Base-by-base conservation (phyloP, 208 protist species). In the Leishmania tarentolae region DNA sequence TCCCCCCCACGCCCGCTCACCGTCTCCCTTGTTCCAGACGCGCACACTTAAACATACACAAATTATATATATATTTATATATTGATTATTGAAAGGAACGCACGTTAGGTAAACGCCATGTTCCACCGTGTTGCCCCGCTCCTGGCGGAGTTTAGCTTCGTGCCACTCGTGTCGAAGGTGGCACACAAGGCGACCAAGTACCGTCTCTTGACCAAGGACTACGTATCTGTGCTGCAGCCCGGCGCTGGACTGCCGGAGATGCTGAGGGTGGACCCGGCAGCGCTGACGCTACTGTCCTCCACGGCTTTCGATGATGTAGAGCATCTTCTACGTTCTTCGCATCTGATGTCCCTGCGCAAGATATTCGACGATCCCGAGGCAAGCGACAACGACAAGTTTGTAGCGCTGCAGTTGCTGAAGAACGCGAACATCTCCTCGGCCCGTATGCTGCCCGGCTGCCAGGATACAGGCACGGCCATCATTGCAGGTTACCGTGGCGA, bases 381-480 rank as follows among this genome's bases (percentile, higher is more conserved):
- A 28, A 98, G 92, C 35, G 87, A 98, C 82, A 99, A 99, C 86
- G 98, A 99, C 83, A 90, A 93, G 52, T 99, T 99, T 80, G 98
- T 99, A 19, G 98, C 98, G n/a, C 85, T 99, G 65, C 93, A 99
- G 88, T 88, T 99, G 50, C 92, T 99, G 40, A 99, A 99, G 86
- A 99, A 99, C 86, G 98, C 98, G 17, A 97, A 98, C 87, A 98
- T 99, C 84, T 93, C 98, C 37, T 87, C 95, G 2, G 95, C 81
- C 21, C 91, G 95, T 61, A 87, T 97, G 61, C 94, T 99, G 19
- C 98, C 98, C 28, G 88, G 92, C 53, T 99, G 98, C 90, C 98
- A 99, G 90, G 98, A 99, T 87, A 99, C 99, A 9, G 98, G 98
- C 74, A 99, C 98, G 46, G 98, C 97, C 21, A 99, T 99, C 91